Base-by-base conservation (phyloP, 176 grass and related monocot genomes). In the Poa annua region DNA sequence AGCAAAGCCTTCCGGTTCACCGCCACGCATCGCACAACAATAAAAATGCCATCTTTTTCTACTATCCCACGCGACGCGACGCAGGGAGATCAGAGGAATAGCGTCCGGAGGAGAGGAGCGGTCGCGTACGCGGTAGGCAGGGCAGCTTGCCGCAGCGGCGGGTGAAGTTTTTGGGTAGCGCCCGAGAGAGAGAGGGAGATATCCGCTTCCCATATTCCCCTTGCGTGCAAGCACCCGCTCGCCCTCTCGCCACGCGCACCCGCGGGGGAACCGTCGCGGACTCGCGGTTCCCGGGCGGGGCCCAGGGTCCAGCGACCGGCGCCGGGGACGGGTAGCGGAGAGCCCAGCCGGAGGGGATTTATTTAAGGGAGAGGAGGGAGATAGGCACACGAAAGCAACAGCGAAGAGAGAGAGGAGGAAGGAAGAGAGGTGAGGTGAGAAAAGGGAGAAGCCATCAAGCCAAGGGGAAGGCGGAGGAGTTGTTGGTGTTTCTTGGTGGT, bases 301-400 rank as follows among this genome's bases (percentile, higher is more conserved):
- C 54, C 79, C 0, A 11, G 1, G 10, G 32, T 65, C 13, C 74
- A 65, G 71, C 6, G 60, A 35, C 11, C 3, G 35, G 6, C 17
- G 22, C 4, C 29, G 86, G 78, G 83, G 75, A 77, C 74, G 86
- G 68, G 75, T 42, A 80, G 72, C 74, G 52, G 15, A 41, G 51
- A 59, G 42, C 13, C 72, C 19, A 66, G 59, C 47, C 71, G 63
- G 73, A 62, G 79, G 81, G 47, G 90, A 92, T 88, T 80, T 92
- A 87, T 96, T 88, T 92, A 90, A 89, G 86, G 86, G 59, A 77
- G 87, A 78, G 77, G 87, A 77, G 86, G 57, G 87, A 81, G 93
- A 95, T 76, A 87, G 90, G 82, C 87, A 93, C 88, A 96, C 93
- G 93, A 93, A 96, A 96, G 93, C 93, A 94, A 94, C 91, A 86